Evolutionary conservation across 176 grass and related monocot species (phyloP).

Genomic region (Rhipidocladum racemiflorum): DNA sequence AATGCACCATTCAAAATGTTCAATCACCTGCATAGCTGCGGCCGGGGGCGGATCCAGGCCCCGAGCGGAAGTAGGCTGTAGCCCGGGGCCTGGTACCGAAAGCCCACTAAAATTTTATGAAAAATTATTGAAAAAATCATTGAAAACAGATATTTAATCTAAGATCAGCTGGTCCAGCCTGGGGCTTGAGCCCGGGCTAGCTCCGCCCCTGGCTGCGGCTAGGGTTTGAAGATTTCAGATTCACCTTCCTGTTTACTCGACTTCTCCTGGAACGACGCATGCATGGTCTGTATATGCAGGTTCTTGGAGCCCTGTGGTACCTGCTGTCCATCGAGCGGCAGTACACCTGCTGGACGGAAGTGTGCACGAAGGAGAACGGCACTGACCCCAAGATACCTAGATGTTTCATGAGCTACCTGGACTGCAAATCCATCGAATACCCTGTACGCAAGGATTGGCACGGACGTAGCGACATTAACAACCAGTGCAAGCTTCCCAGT

Average conservation of each 20-base stretch:
- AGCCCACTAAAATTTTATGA: too few relatives aligned
- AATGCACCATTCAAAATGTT: neutral
- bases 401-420: slow-evolving; percentile 55
- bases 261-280: slow-evolving; percentile 7
- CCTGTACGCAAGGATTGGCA: slow-evolving; percentile 46
- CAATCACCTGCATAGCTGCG: neutral
- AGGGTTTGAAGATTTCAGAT: neutral
- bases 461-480: slow-evolving; percentile 22
- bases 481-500: slow-evolving; percentile 32
- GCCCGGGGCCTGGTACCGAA: too few relatives aligned
- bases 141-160: too few relatives aligned
- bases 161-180: too few relatives aligned
- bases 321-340: slow-evolving; percentile 88
- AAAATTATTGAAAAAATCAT: too few relatives aligned
- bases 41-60: too few relatives aligned
- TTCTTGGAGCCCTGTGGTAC: slow-evolving; percentile 91
- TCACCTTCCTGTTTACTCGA: neutral
- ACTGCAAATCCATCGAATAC: slow-evolving; percentile 39
- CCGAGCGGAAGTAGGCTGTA: too few relatives aligned
- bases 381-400: neutral
- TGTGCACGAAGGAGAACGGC: slow-evolving; percentile 52
- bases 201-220: too few relatives aligned
- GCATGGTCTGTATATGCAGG: slow-evolving; percentile 38
- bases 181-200: too few relatives aligned
- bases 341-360: slow-evolving; percentile 72